Percentiles rank a stretch among this genome's conserved stretches.
These are phyloP conservation scores for Quercus tomentella DNA, from an alignment of 331 rosid genomes.

Conservation along the genomic window DNA sequence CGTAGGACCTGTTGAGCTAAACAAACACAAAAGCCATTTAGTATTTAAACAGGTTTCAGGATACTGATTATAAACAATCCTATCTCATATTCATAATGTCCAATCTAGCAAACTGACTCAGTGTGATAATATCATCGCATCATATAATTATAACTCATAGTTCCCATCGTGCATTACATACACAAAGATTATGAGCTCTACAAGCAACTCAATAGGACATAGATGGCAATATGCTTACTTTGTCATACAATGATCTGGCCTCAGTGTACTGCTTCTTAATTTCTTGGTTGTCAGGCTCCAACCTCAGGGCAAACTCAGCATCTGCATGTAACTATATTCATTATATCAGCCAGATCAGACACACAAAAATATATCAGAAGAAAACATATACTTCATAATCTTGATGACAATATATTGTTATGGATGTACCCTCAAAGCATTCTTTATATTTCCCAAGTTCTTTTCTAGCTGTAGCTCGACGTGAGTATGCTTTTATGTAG, in stretches of 20 bases:
- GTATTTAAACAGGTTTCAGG: neutral
- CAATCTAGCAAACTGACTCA: neutral
- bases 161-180: neutral
- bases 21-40: neutral
- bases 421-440: constrained; percentile 66
- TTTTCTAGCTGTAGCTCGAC: constrained; percentile 86
- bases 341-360: constrained; percentile 22
- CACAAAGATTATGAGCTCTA: neutral
- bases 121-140: neutral
- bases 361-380: constrained; percentile 6
- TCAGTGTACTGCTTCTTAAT: constrained; percentile 83
- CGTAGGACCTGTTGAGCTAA: neutral
- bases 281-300: constrained; percentile 94
- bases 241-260: constrained; percentile 70
- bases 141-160: neutral
- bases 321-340: constrained; percentile 49
- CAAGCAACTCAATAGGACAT: neutral
- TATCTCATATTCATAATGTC: neutral
- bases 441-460: constrained; percentile 81
- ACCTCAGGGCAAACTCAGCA: constrained; percentile 85
- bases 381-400: neutral
- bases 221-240: constrained; percentile 44
- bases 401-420: constrained; percentile 9
- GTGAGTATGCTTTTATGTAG: constrained; percentile 91
- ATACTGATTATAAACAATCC: neutral